Base-by-base conservation (phyloP, 495 filamentous ascomycete genomes). In the Tirmania nivea region DNA sequence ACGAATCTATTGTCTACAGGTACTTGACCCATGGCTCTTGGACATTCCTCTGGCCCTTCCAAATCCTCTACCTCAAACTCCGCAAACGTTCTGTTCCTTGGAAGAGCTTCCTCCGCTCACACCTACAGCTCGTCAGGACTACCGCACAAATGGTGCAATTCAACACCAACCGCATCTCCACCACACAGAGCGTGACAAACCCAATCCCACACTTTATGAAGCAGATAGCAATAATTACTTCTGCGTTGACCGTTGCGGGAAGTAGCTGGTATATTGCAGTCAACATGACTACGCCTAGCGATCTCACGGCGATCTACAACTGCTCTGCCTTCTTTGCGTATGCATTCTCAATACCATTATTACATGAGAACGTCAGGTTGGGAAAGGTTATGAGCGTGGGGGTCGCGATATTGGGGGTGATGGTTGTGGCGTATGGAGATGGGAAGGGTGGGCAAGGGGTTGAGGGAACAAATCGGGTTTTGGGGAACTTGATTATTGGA, bases 241-340 rank as follows among this genome's bases (percentile, higher is more conserved):
- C 71, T n/a, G 78, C 86, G 4, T 74, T 97, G 48, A 97, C 90
- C 4, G 69, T 95, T 49, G 90, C 88, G 0, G 90, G 89, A 1
- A 76, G 82, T n/a, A 87, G 80, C 50, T 97, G 90, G 90, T 97
- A 95, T 58, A 70, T 94, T 12, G 90, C 90, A 4, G 89, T 97
- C 39, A 82, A 83, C 65, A 70, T 94, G 74, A 97, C 90, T 0
- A 90, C 83, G 11, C 79, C 90, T 21, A 82, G 79, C 59, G 90
- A 97, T 62, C 70, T 97, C 53, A 97, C 90, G 0, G 90, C 90
- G 21, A 97, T 97, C 63, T 97, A 96, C 74, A 97, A 97, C 67
- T 97, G 90, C 73, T 93, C 84, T 50, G 88, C 90, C 49, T 97
- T 97, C 69, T 97, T 95, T 67, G 90, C 90, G 34, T 97, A 97